Evolutionary conservation across 768 basidiomycete genomes (phyloP).

Genomic region (Gymnopilus junonius): DNA sequence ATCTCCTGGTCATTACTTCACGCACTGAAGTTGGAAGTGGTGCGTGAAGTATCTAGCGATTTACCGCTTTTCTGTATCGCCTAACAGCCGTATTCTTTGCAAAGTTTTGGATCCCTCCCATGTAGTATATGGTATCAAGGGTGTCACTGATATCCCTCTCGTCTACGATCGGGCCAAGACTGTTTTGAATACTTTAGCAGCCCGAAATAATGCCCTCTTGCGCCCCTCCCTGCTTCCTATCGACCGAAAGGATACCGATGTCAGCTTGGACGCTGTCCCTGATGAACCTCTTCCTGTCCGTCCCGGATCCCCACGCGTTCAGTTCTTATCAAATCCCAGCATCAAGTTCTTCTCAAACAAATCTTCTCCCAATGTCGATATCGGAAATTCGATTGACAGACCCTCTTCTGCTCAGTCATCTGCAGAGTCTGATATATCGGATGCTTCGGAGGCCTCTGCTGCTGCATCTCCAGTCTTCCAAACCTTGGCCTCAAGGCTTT

Average conservation of each 20-base stretch:
- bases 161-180: constrained; percentile 62
- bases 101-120: constrained; percentile 69
- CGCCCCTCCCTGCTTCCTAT: constrained; percentile 50
- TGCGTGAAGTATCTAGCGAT: constrained; percentile 37
- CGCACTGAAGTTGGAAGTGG: constrained; percentile 66
- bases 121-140: constrained; percentile 69
- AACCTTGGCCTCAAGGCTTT: constrained; percentile 65
- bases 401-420: constrained; percentile 44
- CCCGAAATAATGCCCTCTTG: constrained; percentile 48
- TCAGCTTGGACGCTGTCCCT: constrained; percentile 20
- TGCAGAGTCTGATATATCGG: constrained; percentile 57
- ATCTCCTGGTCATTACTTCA: constrained; percentile 74
- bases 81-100: neutral
- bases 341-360: neutral
- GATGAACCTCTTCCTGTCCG: constrained; percentile 15
- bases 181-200: constrained; percentile 53
- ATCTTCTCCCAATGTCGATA: constrained; percentile 12
- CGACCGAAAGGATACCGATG: constrained; percentile 9
- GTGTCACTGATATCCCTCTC: constrained; percentile 75
- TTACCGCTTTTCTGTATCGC: neutral
- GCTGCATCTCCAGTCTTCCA: constrained; percentile 60
- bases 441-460: constrained; percentile 51
- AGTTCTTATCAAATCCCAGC: constrained; percentile 45
- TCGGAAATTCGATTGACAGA: constrained; percentile 27
- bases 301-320: constrained; percentile 45